Conservation (phyloP, 1,284 basidiomycete genomes). For the Vanrija pseudolonga region DNA sequence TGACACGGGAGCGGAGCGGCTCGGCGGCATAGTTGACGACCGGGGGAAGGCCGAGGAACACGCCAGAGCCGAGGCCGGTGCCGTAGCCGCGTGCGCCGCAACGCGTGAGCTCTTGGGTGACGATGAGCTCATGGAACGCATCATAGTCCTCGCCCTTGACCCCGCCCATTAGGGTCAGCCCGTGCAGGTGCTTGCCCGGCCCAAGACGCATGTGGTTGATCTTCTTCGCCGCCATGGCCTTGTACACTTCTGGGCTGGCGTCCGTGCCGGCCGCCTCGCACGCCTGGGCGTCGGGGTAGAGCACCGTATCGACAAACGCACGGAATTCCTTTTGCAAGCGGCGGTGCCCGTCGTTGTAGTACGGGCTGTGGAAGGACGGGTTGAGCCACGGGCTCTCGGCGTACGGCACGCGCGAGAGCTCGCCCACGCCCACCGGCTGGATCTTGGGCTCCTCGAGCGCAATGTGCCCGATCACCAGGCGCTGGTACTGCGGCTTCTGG, state of each 20-base stretch:
- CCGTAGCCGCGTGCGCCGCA: conserved; percentile 77
- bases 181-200: conserved; percentile 71
- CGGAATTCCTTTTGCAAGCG: conserved; percentile 46
- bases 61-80: conserved; percentile 70
- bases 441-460: conserved; percentile 61
- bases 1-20: conserved; percentile 55
- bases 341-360: conserved; percentile 65
- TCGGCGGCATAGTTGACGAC: conserved; percentile 60
- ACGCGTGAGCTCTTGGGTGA: conserved; percentile 81
- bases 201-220: conserved; percentile 89
- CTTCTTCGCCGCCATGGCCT: conserved; percentile 58
- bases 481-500: conserved; percentile 65
- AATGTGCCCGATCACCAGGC: conserved; percentile 67
- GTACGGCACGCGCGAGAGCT: conserved; percentile 64
- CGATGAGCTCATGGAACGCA: conserved; percentile 70
- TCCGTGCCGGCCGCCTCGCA: conserved; percentile 75
- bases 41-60: conserved; percentile 69
- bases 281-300: conserved; percentile 56
- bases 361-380: conserved; percentile 73
- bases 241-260: conserved; percentile 49
- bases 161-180: conserved; percentile 75
- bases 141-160: conserved; percentile 85
- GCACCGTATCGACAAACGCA: conserved; percentile 52
- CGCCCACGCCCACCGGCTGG: conserved; percentile 57
- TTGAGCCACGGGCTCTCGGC: conserved; percentile 82